Evolutionary conservation across 2,329 filamentous ascomycete species (phyloP), one percentile per base, ranked within the genome.

Genomic region (Botryotinia calthae): DNA sequence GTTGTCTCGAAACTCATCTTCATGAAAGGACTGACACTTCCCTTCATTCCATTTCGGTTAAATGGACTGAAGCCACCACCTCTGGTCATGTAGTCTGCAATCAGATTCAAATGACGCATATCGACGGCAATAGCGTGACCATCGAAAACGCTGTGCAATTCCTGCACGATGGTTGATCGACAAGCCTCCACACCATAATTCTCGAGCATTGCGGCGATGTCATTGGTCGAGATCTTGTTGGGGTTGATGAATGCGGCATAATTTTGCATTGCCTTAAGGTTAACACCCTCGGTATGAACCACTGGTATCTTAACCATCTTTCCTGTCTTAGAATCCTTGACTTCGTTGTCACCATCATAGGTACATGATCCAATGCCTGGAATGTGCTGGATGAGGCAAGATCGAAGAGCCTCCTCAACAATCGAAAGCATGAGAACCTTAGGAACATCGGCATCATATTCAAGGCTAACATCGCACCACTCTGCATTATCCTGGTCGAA

Each of bases 1-100:
- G 96, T 99, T 6, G 96, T 99, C 87, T 99, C 96, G 84, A 98
- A 99, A 82, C 93, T 97, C 95, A 98, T 98, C 87, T 98, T 98
- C 83, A 96, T 95, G 78, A 99, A 95, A 0, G 96, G 94, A 77
- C 91, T 95, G 42, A 95, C 91, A 79, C 93, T 95, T 76, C 93
- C 90, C 80, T 90, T 90, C 74, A 99, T 85, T 1, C 95, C 96
- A 80, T 93, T 97, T 66, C 96, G 92, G 83, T 93, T 97, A 84
- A 99, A 99, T 0, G 96, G 91, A 65, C 90, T 92, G 84, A 97
- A 99, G 2, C 89, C 90, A 76, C 96, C 96, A 74, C 90, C 91
- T 70, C 95, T 89, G n/a, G 96, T 99, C 96, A 99, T 99, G 82
- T 94, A 94, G 82, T 99, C 96, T 64, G 93, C 95, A 78, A 99